A percentile compares a stretch with the other conserved stretches of the same genome.
Evolutionary conservation across 192 early-diverging fungal species (phyloP).

Genomic region (Gigaspora rosea): DNA sequence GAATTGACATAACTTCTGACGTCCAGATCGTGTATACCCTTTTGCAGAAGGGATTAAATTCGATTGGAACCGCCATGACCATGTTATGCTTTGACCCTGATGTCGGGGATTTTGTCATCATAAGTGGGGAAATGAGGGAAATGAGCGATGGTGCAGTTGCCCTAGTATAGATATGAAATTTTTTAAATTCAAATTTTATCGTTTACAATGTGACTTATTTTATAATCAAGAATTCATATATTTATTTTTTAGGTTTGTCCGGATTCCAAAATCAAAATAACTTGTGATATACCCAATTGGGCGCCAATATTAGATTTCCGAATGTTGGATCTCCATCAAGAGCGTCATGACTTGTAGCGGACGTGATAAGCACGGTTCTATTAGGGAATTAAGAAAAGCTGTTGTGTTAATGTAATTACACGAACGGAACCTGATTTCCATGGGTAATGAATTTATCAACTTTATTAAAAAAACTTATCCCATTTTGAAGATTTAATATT

Average conservation of each 20-base stretch:
- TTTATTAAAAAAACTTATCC: background rate
- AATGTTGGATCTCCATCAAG: conserved; percentile 13
- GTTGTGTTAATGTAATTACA: conserved; percentile 9
- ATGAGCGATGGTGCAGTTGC: conserved; percentile 28
- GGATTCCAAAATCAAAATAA: background rate
- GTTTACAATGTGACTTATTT: background rate
- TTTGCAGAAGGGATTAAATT: background rate
- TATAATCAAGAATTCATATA: background rate
- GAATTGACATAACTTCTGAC: conserved; percentile 1
- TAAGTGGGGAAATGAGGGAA: conserved; percentile 12
- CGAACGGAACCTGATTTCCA: conserved; percentile 1
- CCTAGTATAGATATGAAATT: background rate
- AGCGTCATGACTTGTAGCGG: conserved; percentile 19
- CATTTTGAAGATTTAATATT: background rate
- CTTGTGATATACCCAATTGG: conserved; percentile 17
- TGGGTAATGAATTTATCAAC: background rate
- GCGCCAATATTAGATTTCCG: conserved; percentile 25
- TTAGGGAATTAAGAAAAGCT: conserved; percentile 20
- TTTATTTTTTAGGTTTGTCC: background rate
- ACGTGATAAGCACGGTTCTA: conserved; percentile 7
- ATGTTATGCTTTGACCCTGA: background rate
- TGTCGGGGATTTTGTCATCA: background rate
- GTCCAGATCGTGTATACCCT: background rate
- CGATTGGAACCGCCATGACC: conserved; percentile 1
- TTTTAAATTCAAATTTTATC: background rate